phyloP scores from a whole-genome alignment of 148 eudicot genomes.

The Nyssa sinensis region DNA sequence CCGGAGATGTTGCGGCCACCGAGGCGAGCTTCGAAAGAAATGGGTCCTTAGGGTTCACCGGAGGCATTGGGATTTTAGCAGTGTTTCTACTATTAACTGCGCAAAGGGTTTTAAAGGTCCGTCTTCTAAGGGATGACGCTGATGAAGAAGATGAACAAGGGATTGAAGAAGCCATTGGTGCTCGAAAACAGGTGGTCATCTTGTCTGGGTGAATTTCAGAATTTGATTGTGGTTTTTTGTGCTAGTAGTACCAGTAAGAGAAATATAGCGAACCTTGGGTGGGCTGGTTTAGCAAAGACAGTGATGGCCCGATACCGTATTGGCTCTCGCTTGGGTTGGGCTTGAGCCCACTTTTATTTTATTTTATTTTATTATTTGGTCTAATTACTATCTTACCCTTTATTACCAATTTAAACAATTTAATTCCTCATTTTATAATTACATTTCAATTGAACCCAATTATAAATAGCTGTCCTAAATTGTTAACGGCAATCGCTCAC shows the following conservation, averaged over 20 bases:
- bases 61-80: conserved; percentile 56
- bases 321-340: not conserved
- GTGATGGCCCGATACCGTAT: not conserved
- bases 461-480: too few species aligned
- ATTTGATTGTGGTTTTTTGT: not conserved
- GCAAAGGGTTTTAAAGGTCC: conserved; percentile 19
- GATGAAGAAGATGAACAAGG: conserved; percentile 36
- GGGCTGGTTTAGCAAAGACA: not conserved
- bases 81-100: conserved; percentile 26
- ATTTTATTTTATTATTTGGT: too few species aligned
- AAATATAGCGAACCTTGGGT: not conserved
- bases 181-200: conserved; percentile 47
- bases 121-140: conserved; percentile 18
- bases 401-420: too few species aligned
- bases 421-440: too few species aligned
- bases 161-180: conserved; percentile 55
- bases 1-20: conserved; percentile 59
- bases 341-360: not conserved
- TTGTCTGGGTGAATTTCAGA: not conserved
- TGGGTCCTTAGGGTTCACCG: conserved; percentile 81
- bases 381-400: too few species aligned
- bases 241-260: not conserved
- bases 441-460: too few species aligned
- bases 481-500: too few species aligned
- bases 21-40: conserved; percentile 64